Evolutionary conservation across 129 eudicot genomes (phyloP).

Genomic region (Ambrosia artemisiifolia): DNA sequence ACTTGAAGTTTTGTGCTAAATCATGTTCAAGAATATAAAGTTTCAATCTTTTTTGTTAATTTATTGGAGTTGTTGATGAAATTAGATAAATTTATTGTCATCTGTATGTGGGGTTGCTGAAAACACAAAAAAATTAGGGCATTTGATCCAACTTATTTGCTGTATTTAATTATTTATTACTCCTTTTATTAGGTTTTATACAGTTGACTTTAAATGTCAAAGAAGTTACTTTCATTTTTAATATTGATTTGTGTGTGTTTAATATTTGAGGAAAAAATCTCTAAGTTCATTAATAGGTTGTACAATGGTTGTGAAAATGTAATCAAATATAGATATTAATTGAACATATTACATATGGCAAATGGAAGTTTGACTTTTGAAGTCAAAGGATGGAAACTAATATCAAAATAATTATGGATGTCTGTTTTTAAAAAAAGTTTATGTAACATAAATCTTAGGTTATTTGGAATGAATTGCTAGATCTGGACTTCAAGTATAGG

Average conservation of each 20-base stretch:
- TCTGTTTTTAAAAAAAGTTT: background rate
- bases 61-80: background rate
- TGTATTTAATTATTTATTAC: background rate
- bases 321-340: background rate
- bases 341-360: background rate
- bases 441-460: background rate
- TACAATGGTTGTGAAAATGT: background rate
- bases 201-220: background rate
- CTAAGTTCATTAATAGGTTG: background rate
- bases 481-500: slow-evolving; percentile 16
- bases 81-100: background rate
- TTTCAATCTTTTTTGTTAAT: background rate
- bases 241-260: background rate
- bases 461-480: slow-evolving; percentile 9
- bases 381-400: background rate
- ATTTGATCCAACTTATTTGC: slow-evolving; percentile 4
- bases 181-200: background rate
- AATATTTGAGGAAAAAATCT: background rate
- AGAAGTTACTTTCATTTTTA: background rate
- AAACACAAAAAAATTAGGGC: background rate
- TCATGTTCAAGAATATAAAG: slow-evolving; percentile 12
- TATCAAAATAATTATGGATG: background rate
- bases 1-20: background rate
- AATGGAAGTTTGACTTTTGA: background rate
- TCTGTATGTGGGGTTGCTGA: slow-evolving; percentile 5